phyloP scores from a whole-genome alignment of 495 filamentous ascomycete species.

The Aspergillus leporis region DNA sequence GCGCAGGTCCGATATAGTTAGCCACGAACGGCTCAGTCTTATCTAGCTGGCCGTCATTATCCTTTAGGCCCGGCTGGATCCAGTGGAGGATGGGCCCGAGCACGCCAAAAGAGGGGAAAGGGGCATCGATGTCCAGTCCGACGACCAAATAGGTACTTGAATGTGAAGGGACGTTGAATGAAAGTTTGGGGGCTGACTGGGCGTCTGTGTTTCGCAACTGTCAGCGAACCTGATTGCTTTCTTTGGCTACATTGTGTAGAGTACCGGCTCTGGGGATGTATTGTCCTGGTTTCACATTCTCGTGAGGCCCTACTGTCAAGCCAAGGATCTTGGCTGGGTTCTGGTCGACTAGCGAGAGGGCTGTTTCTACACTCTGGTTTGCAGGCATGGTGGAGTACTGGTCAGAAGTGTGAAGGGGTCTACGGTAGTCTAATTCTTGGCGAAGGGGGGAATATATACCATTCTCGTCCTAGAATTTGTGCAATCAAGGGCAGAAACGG shows the following conservation, averaged over 20 bases:
- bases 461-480: not conserved
- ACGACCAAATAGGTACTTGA: constrained; percentile 9
- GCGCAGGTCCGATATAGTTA: constrained; percentile 52
- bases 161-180: constrained; percentile 24
- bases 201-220: constrained; percentile 26
- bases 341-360: not conserved
- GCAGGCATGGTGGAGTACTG: not conserved
- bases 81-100: constrained; percentile 47
- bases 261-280: constrained; percentile 4
- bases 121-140: constrained; percentile 21
- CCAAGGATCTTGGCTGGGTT: not conserved
- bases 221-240: not conserved
- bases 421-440: not conserved
- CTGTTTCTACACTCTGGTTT: not conserved
- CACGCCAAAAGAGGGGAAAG: constrained; percentile 13
- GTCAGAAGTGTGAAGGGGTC: not conserved
- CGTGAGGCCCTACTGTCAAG: not conserved
- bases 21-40: constrained; percentile 34
- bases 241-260: not conserved
- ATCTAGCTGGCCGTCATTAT: constrained; percentile 13
- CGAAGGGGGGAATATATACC: not conserved
- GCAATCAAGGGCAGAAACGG: too few relatives aligned
- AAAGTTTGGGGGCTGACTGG: constrained; percentile 29
- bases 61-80: constrained; percentile 48
- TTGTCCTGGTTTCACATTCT: constrained; percentile 1